Percentiles rank a stretch among this genome's conserved stretches.
Conservation (phyloP, 116 monocot species). For the Trichopus zeylanicus region DNA sequence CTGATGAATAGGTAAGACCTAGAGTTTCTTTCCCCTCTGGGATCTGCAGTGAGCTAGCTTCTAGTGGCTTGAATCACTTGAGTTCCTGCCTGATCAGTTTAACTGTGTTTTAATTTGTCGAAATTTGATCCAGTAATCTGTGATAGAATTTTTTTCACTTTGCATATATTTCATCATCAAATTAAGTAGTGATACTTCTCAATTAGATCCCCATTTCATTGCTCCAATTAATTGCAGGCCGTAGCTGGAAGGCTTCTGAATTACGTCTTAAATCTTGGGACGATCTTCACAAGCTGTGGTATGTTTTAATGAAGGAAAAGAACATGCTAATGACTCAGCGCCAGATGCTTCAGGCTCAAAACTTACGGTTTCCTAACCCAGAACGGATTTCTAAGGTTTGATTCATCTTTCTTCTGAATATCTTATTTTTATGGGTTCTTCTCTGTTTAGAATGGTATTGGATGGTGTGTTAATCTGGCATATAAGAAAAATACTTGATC, state of each 20-base stretch:
- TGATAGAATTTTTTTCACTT: neutral
- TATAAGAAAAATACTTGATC: too few species aligned
- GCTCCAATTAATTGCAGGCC: constrained; percentile 26
- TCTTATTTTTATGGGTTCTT: neutral
- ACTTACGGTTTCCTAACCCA: constrained; percentile 75
- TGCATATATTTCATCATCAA: too few species aligned
- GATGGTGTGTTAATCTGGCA: too few species aligned
- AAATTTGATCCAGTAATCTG: neutral
- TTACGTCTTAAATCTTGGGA: constrained; percentile 97
- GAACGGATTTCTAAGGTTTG: constrained; percentile 83
- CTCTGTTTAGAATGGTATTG: neutral
- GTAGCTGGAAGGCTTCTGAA: constrained; percentile 92
- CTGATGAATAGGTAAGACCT: neutral
- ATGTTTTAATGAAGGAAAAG: constrained; percentile 86
- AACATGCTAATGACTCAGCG: constrained; percentile 93
- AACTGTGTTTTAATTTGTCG: neutral
- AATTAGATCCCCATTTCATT: neutral
- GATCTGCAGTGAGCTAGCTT: neutral
- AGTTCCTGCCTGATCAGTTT: neutral
- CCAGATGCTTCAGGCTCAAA: constrained; percentile 87
- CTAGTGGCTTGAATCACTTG: neutral
- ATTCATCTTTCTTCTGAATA: neutral
- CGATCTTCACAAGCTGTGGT: constrained; percentile 93
- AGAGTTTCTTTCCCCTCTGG: neutral
- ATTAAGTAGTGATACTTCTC: neutral